These are phyloP conservation scores for Fusarium gaditjirri DNA, from an alignment of 2,329 filamentous ascomycete species.

Conservation along the genomic window DNA sequence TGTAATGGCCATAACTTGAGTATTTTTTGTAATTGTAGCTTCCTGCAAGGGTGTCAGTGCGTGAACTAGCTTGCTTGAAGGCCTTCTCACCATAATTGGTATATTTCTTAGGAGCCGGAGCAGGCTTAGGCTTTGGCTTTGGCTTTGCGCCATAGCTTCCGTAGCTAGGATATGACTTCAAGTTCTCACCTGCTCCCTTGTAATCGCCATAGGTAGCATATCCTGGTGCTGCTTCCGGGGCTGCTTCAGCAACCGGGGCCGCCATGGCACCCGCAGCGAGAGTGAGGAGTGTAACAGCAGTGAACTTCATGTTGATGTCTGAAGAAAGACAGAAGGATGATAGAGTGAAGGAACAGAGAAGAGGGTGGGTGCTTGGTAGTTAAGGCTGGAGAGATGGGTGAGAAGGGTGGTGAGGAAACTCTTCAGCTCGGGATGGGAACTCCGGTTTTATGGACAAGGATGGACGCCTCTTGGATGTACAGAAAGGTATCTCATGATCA, in stretches of 20 bases:
- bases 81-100: conserved; percentile 5
- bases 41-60: neutral
- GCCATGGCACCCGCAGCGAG: conserved; percentile 41
- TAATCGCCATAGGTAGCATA: neutral
- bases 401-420: conserved; percentile 3
- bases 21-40: conserved; percentile 31
- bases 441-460: conserved; percentile 26
- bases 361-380: neutral
- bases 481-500: neutral
- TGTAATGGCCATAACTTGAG: conserved; percentile 15
- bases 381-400: conserved; percentile 1
- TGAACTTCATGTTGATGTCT: conserved; percentile 47
- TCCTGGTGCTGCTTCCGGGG: conserved; percentile 3
- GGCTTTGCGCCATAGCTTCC: neutral
- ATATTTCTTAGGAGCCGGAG: conserved; percentile 13
- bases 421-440: neutral
- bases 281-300: conserved; percentile 40
- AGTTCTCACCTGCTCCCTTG: neutral
- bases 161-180: neutral
- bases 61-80: neutral
- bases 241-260: conserved; percentile 37
- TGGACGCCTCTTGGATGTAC: neutral
- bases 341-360: neutral
- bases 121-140: conserved; percentile 9
- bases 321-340: neutral